A percentile compares a stretch with the other conserved stretches of the same genome.
Evolutionary conservation across 2,329 filamentous ascomycete species (phyloP).

Genomic region (Endoconidiophora laricicola): DNA sequence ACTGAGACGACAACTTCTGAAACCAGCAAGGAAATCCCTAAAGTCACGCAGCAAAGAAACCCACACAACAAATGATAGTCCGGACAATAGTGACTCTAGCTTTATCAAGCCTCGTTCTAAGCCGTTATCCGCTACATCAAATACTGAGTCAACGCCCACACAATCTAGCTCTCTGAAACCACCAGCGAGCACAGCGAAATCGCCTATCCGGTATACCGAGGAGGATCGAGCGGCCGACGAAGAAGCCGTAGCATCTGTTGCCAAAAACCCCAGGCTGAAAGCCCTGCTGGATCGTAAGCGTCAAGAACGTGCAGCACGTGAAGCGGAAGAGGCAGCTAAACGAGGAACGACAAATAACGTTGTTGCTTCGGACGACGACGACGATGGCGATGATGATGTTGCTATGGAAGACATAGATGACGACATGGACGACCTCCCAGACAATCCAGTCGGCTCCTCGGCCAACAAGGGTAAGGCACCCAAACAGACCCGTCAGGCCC

Average conservation of each 20-base stretch:
- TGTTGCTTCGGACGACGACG: conserved; percentile 22
- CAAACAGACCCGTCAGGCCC: conserved; percentile 49
- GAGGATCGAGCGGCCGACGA: conserved; percentile 24
- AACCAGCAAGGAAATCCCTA: conserved; percentile 18
- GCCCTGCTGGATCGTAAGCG: conserved; percentile 60
- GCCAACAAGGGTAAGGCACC: conserved; percentile 41
- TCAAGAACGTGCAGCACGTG: conserved; percentile 49
- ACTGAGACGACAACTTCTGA: conserved; percentile 6
- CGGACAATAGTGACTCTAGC: conserved; percentile 24
- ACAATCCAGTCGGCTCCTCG: conserved; percentile 20
- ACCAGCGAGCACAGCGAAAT: conserved; percentile 14
- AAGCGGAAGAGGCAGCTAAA: conserved; percentile 35
- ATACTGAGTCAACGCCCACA: conserved; percentile 21
- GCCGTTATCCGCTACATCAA: conserved; percentile 15
- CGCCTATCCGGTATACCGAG: conserved; percentile 19
- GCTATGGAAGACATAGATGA: conserved; percentile 27
- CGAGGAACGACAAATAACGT: conserved; percentile 24
- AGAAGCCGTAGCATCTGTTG: conserved; percentile 26
- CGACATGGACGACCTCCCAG: conserved; percentile 31
- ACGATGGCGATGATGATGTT: conserved; percentile 23
- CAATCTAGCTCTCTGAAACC: conserved; percentile 16
- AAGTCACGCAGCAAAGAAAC: conserved; percentile 19
- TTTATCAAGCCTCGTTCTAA: conserved; percentile 12
- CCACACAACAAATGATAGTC: conserved; percentile 17
- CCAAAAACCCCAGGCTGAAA: conserved; percentile 44